Evolutionary conservation across 768 basidiomycete species (phyloP).

Genomic region (Calocera viscosa): DNA sequence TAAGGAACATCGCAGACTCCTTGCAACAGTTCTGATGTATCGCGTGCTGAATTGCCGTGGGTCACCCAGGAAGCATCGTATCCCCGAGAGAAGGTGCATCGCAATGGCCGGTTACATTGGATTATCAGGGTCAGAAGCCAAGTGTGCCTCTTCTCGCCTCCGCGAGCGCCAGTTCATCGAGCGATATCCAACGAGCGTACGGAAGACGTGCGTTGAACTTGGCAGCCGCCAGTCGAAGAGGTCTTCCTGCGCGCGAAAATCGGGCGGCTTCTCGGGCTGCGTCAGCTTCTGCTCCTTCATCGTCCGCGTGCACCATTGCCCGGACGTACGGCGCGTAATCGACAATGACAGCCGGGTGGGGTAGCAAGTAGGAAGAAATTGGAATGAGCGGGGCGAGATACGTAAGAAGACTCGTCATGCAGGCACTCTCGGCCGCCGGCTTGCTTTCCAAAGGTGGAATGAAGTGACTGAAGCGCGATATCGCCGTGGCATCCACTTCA

Average conservation of each 20-base stretch:
- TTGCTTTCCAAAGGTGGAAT: neutral
- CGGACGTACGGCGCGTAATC: constrained; percentile 63
- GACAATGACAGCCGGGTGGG: constrained; percentile 38
- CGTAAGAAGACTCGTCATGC: neutral
- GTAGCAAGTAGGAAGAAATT: constrained; percentile 32
- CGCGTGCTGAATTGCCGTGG: neutral
- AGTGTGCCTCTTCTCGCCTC: constrained; percentile 1
- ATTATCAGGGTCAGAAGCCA: neutral
- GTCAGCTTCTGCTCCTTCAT: constrained; percentile 24
- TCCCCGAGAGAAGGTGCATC: neutral
- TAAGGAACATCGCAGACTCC: neutral
- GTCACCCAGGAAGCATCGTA: neutral
- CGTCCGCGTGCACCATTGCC: constrained; percentile 54
- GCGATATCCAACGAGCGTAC: constrained; percentile 4
- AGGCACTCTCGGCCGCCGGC: neutral
- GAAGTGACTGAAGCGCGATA: neutral
- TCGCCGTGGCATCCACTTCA: constrained; percentile 6
- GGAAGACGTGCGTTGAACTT: neutral
- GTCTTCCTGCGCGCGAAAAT: constrained; percentile 17
- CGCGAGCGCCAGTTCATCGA: constrained; percentile 2
- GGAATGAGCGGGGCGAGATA: constrained; percentile 28
- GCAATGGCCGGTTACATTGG: neutral
- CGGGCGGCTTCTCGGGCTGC: constrained; percentile 19
- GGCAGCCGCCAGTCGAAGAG: neutral
- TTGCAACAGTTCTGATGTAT: neutral